A percentile compares a stretch with the other conserved stretches of the same genome.
Conservation (phyloP, 345 rosid species). For the Salix udensis region DNA sequence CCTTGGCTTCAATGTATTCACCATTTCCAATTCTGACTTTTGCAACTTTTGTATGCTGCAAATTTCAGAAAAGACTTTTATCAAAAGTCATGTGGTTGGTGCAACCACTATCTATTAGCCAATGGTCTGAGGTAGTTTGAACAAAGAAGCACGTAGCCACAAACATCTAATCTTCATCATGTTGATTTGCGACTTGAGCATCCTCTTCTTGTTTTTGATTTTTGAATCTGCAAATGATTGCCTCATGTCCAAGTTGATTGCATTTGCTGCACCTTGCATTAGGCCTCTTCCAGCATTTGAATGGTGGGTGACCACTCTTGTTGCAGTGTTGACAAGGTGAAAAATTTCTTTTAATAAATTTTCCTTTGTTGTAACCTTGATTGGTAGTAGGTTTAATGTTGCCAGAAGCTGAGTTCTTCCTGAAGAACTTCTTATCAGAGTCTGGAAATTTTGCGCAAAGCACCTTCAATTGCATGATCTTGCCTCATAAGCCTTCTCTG, state of each 20-base stretch:
- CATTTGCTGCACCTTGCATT: too few species aligned
- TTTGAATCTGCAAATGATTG: too few species aligned
- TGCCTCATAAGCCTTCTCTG: not conserved
- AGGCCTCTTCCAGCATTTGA: too few species aligned
- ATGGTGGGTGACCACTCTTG: too few species aligned
- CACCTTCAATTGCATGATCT: not conserved
- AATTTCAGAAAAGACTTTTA: not conserved
- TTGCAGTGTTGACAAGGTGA: too few species aligned
- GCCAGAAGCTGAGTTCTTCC: accelerated
- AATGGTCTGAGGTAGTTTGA: not conserved
- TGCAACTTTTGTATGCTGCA: accelerated
- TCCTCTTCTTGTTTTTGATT: too few species aligned
- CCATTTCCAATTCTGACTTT: not conserved
- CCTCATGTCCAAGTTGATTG: too few species aligned
- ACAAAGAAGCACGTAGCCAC: accelerated
- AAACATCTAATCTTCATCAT: too few species aligned
- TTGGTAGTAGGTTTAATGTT: accelerated
- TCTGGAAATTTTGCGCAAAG: not conserved
- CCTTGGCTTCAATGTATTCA: not conserved
- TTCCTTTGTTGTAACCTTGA: too few species aligned
- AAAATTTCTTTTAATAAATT: too few species aligned
- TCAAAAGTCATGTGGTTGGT: not conserved
- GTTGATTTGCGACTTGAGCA: too few species aligned
- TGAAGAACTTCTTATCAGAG: accelerated
- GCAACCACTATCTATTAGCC: not conserved